Percentiles rank a stretch among this genome's conserved stretches.
These are phyloP conservation scores for Phytophthora tubulina DNA, from an alignment of 352 stramenopile species.

Conservation along the genomic window DNA sequence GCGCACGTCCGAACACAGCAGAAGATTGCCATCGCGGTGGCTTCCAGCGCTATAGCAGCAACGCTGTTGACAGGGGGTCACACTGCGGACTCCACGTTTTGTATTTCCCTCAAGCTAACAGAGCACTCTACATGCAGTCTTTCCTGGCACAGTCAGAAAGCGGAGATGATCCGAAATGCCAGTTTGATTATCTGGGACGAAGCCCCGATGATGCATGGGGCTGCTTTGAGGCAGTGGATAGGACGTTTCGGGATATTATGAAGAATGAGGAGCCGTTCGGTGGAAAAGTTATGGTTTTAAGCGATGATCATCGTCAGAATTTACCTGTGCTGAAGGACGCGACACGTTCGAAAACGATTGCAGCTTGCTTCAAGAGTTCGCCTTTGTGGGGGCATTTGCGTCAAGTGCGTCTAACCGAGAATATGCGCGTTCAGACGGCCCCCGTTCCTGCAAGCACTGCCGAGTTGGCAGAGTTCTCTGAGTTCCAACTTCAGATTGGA, in stretches of 20 bases:
- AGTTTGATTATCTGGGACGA: constrained; percentile 24
- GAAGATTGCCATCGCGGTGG: constrained; percentile 28
- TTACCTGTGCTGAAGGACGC: too few species aligned
- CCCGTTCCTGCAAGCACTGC: not conserved
- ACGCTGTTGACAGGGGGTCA: constrained; percentile 36
- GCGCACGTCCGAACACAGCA: constrained; percentile 18
- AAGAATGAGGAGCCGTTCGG: too few species aligned
- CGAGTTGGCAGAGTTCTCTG: not conserved
- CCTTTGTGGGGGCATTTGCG: too few species aligned
- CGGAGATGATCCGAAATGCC: constrained; percentile 9
- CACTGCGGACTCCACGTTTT: constrained; percentile 48
- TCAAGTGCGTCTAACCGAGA: not conserved
- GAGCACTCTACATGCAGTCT: constrained; percentile 29
- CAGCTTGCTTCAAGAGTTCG: too few species aligned
- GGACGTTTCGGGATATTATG: too few species aligned
- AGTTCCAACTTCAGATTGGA: not conserved
- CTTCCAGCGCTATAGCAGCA: constrained; percentile 4
- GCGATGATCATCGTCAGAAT: too few species aligned
- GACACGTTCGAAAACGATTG: too few species aligned
- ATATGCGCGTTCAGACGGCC: constrained; percentile 4
- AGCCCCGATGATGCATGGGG: constrained; percentile 13
- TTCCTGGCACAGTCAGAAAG: constrained; percentile 9
- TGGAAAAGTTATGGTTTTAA: too few species aligned
- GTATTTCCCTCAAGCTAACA: constrained; percentile 29
- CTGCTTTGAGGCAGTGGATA: too few species aligned